Base-by-base conservation (phyloP, 2,329 filamentous ascomycete genomes). In the Colletotrichum tofieldiae region DNA sequence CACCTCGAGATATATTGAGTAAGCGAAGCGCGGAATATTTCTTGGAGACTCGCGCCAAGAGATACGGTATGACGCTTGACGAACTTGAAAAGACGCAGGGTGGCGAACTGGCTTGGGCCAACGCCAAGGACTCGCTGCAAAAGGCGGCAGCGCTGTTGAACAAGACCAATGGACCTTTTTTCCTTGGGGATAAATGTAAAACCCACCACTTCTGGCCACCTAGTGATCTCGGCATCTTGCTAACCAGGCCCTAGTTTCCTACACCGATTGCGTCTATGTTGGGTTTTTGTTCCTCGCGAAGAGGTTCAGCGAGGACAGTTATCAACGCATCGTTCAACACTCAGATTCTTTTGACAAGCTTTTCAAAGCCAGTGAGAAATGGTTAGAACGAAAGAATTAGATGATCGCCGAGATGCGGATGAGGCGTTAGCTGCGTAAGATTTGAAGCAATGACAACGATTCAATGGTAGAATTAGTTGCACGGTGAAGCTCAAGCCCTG, bases 111-210 rank as follows among this genome's bases (percentile, higher is more conserved):
- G 84, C 83, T 0, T 93, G 87, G 85, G 80, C 84, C 16, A 78
- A 79, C 0, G 86, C 85, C 0, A 79, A 83, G 70, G 77, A 81
- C 1, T 60, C 74, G 3, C 26, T 87, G 11, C 75, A 75, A 9
- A 78, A 82, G 56, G 75, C 83, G 1, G 84, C 85, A 59, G 83
- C 78, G 1, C 75, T 90, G 65, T 76, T 93, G 73, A 86, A 86
- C 75, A 87, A 90, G 80, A 87, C 87, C 47, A 84, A 86, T 0
- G 92, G 92, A 0, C 88, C 89, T 0, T 93, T 89, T 77, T 89
- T 93, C 66, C 60, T 88, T 72, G 92, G 92, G 0, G 80, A 86
- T 58, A 85, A 29, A 84, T 71, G 81, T 86, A 5, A 84, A 84
- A 1, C 47, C 37, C n/a, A 1, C 8, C 41, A 41, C 32, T 23